Evolutionary conservation across 2,329 filamentous ascomycete genomes (phyloP).

Genomic region (Sordariomycetes sp.): DNA sequence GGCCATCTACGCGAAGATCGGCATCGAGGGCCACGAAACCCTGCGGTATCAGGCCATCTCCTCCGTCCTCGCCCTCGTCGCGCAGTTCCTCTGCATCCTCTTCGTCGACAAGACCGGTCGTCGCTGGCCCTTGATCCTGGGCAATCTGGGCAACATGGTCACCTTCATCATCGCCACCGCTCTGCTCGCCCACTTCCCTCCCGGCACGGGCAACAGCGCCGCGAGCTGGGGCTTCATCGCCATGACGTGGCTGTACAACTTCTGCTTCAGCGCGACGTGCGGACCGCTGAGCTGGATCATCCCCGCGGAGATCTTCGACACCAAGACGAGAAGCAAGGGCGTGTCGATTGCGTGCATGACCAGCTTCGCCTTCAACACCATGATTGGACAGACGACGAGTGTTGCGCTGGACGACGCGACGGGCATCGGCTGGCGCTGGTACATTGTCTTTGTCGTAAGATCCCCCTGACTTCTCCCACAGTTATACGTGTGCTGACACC

Average conservation of each 20-base stretch:
- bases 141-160: conserved; percentile 62
- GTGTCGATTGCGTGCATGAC: conserved; percentile 67
- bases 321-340: conserved; percentile 63
- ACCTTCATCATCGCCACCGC: conserved; percentile 62
- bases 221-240: conserved; percentile 66
- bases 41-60: conserved; percentile 71
- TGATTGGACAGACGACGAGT: conserved; percentile 58
- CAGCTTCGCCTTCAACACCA: conserved; percentile 67
- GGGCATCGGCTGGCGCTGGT: conserved; percentile 37
- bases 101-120: conserved; percentile 63
- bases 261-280: conserved; percentile 63
- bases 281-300: conserved; percentile 56
- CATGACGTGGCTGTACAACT: conserved; percentile 73
- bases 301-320: conserved; percentile 69
- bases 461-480: too few species aligned
- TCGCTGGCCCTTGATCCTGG: conserved; percentile 61
- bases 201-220: conserved; percentile 16
- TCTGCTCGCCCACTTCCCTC: conserved; percentile 51
- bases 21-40: conserved; percentile 54
- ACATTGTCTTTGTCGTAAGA: conserved; percentile 32
- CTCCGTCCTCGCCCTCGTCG: conserved; percentile 59
- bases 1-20: conserved; percentile 58
- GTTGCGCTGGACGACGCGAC: conserved; percentile 33
- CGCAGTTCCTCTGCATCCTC: conserved; percentile 58
- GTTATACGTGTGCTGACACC: neutral